Percentiles rank a stretch among this genome's conserved stretches.
Conservation (phyloP, 2,329 filamentous ascomycete species). For the Cryphonectria nitschkei region DNA sequence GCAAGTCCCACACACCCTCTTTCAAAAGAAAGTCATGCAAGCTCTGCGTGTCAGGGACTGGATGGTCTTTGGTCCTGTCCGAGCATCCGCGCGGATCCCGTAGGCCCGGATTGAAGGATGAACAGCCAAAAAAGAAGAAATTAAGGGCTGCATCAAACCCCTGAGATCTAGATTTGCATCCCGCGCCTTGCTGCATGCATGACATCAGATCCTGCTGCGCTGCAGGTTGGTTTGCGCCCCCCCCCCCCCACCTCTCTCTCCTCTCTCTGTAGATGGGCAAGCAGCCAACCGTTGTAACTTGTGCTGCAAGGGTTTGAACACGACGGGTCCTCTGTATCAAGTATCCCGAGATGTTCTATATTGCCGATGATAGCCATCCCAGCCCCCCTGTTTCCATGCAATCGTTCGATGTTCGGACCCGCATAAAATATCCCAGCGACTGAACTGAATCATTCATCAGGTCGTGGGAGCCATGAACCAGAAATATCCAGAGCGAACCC, state of each 20-base stretch:
- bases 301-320: neutral
- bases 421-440: neutral
- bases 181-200: slow-evolving; percentile 30
- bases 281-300: neutral
- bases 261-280: neutral
- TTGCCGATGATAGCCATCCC: slow-evolving; percentile 22
- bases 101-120: neutral
- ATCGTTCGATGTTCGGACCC: neutral
- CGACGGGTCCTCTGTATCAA: neutral
- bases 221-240: slow-evolving; percentile 7
- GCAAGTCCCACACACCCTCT: neutral
- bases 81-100: neutral
- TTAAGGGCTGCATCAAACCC: slow-evolving; percentile 19
- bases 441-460: neutral
- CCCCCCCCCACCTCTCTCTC: neutral
- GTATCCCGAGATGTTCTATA: slow-evolving; percentile 1
- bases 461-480: neutral
- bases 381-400: neutral
- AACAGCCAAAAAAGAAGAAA: neutral
- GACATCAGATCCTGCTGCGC: slow-evolving; percentile 29
- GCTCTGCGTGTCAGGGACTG: neutral
- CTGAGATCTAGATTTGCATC: slow-evolving; percentile 21
- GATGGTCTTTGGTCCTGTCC: neutral
- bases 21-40: neutral
- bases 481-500: neutral